phyloP scores from a whole-genome alignment of 352 stramenopile species.

The Globisporangium acanthophoron region DNA sequence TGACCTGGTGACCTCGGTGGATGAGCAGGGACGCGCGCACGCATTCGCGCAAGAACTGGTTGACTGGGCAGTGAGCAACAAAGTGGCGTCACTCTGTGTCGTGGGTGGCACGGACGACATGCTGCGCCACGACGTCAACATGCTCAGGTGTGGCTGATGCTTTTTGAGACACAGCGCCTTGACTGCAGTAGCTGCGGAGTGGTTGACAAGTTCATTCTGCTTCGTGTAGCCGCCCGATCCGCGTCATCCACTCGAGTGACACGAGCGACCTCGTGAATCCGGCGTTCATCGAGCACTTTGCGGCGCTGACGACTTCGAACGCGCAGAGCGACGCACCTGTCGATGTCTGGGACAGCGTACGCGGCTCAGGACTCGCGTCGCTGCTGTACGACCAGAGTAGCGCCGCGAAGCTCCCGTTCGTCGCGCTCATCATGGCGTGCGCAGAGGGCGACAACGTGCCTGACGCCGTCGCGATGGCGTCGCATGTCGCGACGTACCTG shows the following conservation, averaged over 20 bases:
- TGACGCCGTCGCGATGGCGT: constrained; percentile 50
- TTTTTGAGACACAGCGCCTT: no score
- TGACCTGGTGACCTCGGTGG: neutral
- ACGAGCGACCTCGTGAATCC: constrained; percentile 20
- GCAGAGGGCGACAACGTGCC: constrained; percentile 79
- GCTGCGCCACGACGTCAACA: constrained; percentile 72
- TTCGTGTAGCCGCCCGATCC: constrained; percentile 39
- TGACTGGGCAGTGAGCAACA: constrained; percentile 36
- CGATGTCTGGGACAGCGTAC: constrained; percentile 32
- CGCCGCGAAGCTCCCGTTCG: constrained; percentile 29
- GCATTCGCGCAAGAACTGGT: constrained; percentile 54
- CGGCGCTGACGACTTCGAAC: constrained; percentile 19
- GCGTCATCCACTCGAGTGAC: constrained; percentile 38
- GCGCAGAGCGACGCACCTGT: neutral
- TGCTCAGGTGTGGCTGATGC: constrained; percentile 31
- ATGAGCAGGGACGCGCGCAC: constrained; percentile 36
- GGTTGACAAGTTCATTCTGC: no score
- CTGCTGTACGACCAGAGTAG: constrained; percentile 39
- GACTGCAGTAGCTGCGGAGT: no score
- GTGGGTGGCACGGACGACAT: constrained; percentile 74
- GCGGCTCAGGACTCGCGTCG: constrained; percentile 53
- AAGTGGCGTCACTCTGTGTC: constrained; percentile 46
- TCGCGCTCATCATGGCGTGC: constrained; percentile 63
- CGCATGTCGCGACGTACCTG: constrained; percentile 45
- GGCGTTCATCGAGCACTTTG: constrained; percentile 33